These are phyloP conservation scores for Zygoascus hellenicus DNA, from an alignment of 1,139 yeast genomes.

Conservation along the genomic window DNA sequence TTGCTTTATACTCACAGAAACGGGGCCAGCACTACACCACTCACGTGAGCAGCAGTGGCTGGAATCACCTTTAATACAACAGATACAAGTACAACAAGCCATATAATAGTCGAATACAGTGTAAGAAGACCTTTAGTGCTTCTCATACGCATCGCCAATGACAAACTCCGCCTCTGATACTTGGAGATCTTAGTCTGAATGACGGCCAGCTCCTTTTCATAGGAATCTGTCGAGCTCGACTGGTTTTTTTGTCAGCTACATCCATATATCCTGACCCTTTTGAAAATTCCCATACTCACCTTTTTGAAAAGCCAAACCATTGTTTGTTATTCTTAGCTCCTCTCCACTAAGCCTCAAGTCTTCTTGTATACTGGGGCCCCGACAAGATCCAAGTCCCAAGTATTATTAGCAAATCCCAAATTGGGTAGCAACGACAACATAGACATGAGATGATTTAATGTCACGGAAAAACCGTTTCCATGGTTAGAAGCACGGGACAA, in stretches of 20 bases:
- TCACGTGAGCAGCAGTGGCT: slow-evolving; percentile 1
- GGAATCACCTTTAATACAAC: slow-evolving; percentile 7
- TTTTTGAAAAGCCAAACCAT: no score
- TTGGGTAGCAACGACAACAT: no score
- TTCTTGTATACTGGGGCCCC: no score
- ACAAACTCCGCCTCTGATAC: slow-evolving; percentile 22
- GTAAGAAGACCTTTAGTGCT: slow-evolving; percentile 29
- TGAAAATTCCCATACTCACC: no score
- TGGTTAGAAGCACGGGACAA: no score
- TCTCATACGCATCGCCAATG: slow-evolving; percentile 23
- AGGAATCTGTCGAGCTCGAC: slow-evolving; percentile 18
- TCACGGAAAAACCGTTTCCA: no score
- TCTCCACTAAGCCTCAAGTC: no score
- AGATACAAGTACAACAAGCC: slow-evolving; percentile 22
- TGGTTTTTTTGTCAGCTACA: background rate
- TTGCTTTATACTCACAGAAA: no score
- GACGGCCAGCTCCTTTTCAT: slow-evolving; percentile 30
- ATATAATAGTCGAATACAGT: slow-evolving; percentile 27
- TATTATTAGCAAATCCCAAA: background rate
- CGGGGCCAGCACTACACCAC: background rate
- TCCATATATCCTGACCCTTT: no score
- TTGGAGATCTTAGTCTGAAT: slow-evolving; percentile 26
- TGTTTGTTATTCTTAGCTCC: no score
- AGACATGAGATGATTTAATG: no score
- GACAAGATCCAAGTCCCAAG: no score